Evolutionary conservation across 2,329 filamentous ascomycete species (phyloP).

Genomic region (Sclerotinia trifoliorum): DNA sequence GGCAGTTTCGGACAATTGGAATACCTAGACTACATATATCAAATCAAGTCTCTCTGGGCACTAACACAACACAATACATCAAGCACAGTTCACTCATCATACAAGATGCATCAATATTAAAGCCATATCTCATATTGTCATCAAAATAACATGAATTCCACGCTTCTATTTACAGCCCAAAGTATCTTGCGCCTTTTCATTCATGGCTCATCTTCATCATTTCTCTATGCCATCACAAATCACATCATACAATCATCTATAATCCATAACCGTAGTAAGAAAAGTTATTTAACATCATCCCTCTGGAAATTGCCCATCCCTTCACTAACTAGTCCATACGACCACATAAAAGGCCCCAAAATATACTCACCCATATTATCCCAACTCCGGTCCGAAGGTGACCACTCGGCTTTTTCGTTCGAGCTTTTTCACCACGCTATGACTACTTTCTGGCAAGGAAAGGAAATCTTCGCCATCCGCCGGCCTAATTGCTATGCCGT

Average conservation of each 20-base stretch:
- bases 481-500: conserved; percentile 22
- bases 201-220: neutral
- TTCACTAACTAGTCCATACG: conserved; percentile 15
- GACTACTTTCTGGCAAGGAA: conserved; percentile 5
- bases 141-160: conserved; percentile 6
- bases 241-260: conserved; percentile 18
- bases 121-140: neutral
- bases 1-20: neutral
- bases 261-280: neutral
- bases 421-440: conserved; percentile 2
- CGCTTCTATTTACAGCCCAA: conserved; percentile 11
- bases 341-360: conserved; percentile 8
- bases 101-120: neutral
- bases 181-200: conserved; percentile 6
- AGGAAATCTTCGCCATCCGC: neutral
- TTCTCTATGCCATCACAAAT: conserved; percentile 13
- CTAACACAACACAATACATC: neutral
- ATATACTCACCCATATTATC: conserved; percentile 12
- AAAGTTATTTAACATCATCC: neutral
- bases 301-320: conserved; percentile 4
- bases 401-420: conserved; percentile 2
- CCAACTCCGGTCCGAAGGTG: conserved; percentile 22
- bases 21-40: too few relatives aligned
- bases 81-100: neutral
- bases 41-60: neutral